A percentile compares a stretch with the other conserved stretches of the same genome.
Evolutionary conservation across 1,284 basidiomycete species (phyloP).

Genomic region (Ganoderma multipileum): DNA sequence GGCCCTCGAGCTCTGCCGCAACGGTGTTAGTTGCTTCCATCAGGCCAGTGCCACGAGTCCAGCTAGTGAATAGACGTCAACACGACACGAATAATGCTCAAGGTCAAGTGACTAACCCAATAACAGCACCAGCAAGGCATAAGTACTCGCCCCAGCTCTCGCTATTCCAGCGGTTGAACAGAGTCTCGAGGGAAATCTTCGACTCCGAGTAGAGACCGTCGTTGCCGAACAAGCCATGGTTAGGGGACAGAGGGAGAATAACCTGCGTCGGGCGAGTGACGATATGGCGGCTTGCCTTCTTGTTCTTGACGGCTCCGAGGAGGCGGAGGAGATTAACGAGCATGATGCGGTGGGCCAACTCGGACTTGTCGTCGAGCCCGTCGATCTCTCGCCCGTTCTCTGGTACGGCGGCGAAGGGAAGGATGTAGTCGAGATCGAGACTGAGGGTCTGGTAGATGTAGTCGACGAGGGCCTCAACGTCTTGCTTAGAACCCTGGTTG

Average conservation of each 20-base stretch:
- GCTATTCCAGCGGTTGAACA: constrained; percentile 98
- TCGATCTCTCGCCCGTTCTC: constrained; percentile 99
- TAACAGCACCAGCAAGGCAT: constrained; percentile 97
- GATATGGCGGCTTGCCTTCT: constrained; percentile 96
- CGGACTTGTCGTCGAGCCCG: constrained; percentile 95
- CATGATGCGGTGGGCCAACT: constrained; percentile 98
- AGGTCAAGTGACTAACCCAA: constrained; percentile 69
- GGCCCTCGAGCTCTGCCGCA: constrained; percentile 92
- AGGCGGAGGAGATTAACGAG: constrained; percentile 93
- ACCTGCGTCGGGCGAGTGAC: constrained; percentile 98
- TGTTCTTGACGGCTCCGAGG: constrained; percentile 95
- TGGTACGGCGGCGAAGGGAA: constrained; percentile 97
- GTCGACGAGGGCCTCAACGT: constrained; percentile 96
- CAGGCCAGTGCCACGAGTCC: constrained; percentile 98
- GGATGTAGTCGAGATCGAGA: constrained; percentile 97
- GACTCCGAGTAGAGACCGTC: constrained; percentile 99
- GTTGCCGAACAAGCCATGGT: constrained; percentile 97
- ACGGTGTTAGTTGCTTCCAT: constrained; percentile 97
- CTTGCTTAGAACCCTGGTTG: constrained; percentile 98
- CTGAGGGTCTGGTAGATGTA: constrained; percentile 96
- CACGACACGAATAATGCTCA: constrained; percentile 23
- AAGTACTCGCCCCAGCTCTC: constrained; percentile 99
- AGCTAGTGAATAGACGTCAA: constrained; percentile 51
- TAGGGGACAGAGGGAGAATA: constrained; percentile 95
- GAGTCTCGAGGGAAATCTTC: constrained; percentile 96